Evolutionary conservation across 2,329 filamentous ascomycete species (phyloP).

Genomic region (Arthrocladium fulminans): DNA sequence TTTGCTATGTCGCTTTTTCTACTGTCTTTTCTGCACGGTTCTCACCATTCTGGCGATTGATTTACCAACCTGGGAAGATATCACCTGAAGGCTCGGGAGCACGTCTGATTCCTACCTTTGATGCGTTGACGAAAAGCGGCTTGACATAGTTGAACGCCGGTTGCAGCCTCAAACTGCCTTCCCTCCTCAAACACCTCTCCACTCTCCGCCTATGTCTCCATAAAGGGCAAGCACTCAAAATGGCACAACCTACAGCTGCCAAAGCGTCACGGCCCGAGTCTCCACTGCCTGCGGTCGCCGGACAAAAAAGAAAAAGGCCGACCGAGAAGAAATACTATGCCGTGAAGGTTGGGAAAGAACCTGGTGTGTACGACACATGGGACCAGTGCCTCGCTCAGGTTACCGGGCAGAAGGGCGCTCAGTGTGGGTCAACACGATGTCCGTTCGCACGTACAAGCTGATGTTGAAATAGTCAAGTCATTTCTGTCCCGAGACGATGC

Average conservation of each 20-base stretch:
- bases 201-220: constrained; percentile 5
- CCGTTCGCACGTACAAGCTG: background rate
- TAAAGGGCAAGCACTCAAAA: constrained; percentile 4
- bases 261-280: constrained; percentile 4
- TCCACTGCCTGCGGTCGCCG: constrained; percentile 14
- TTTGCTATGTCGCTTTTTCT: background rate
- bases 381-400: constrained; percentile 54
- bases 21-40: too few species aligned
- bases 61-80: too few species aligned
- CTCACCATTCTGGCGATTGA: too few species aligned
- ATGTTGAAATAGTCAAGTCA: constrained; percentile 58
- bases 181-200: constrained; percentile 8
- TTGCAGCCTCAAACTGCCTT: constrained; percentile 15
- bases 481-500: constrained; percentile 67
- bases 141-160: background rate
- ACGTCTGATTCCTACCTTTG: too few species aligned
- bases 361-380: constrained; percentile 58
- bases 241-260: constrained; percentile 15
- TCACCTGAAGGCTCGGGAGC: too few species aligned
- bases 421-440: constrained; percentile 47
- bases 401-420: constrained; percentile 55
- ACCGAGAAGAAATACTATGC: constrained; percentile 52
- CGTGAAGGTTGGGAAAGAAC: constrained; percentile 50
- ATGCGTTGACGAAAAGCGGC: too few species aligned
- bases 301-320: constrained; percentile 46